Conservation (phyloP, 345 rosid species). For the Syzygium aromaticum region DNA sequence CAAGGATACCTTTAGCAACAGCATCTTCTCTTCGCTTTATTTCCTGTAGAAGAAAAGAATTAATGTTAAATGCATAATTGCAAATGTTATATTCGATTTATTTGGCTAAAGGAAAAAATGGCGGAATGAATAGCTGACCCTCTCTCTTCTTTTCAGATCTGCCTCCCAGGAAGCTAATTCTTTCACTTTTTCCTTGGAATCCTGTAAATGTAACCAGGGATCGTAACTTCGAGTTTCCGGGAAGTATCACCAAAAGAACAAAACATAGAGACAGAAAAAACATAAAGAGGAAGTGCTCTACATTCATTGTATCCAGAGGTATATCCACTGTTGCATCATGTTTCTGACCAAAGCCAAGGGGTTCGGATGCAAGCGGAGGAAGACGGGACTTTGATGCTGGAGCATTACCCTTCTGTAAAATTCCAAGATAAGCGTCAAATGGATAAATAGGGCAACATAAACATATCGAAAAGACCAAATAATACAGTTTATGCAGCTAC, state of each 20-base stretch:
- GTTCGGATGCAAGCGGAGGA: conserved; percentile 47
- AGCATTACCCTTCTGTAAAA: conserved; percentile 41
- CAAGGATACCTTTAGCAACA: conserved; percentile 36
- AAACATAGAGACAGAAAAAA: not conserved
- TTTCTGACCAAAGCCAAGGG: conserved; percentile 55
- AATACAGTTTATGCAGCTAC: not conserved
- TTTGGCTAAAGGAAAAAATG: not conserved
- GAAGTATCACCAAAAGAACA: not conserved
- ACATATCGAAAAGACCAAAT: not conserved
- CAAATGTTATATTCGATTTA: not conserved
- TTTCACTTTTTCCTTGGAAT: conserved; percentile 58
- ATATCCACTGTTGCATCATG: conserved; percentile 85
- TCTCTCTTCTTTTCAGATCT: conserved; percentile 82
- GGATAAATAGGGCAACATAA: not conserved
- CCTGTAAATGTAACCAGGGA: conserved; percentile 25
- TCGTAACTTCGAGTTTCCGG: conserved; percentile 1
- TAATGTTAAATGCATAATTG: not conserved
- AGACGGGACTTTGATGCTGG: conserved; percentile 44
- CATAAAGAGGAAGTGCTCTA: conserved; percentile 15
- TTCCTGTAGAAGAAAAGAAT: conserved; percentile 30
- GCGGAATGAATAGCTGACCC: conserved; percentile 18
- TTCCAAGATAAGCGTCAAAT: not conserved
- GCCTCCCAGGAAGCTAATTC: conserved; percentile 90
- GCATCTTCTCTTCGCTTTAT: conserved; percentile 77
- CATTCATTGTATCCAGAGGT: conserved; percentile 74